Base-by-base conservation (phyloP, 345 rosid genomes). In the Anastatica hierochuntica region DNA sequence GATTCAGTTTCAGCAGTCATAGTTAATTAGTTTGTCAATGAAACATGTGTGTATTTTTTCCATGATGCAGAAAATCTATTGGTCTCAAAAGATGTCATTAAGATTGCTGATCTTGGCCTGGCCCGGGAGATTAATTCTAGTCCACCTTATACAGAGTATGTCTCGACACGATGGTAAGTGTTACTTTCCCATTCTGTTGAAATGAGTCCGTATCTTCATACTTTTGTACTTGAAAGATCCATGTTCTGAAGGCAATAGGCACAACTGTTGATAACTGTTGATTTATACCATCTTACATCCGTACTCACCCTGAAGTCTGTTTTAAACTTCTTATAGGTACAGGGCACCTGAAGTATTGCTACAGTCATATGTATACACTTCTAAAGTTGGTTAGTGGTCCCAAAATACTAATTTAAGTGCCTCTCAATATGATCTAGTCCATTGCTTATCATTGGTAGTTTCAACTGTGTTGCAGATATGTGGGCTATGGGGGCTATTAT, bases 401-500 rank as follows among this genome's bases (percentile, higher is more conserved):
- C 18, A 77, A 58, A 50, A 61, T n/a, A n/a, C n/a, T n/a, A n/a
- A n/a, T n/a, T n/a, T n/a, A n/a, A n/a, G n/a, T n/a, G n/a, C n/a
- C n/a, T 76, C 2, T 69, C 70, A 78, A 81, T 74, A 66, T 83
- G 79, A 75, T 19, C 11, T 4, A n/a, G n/a, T n/a, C n/a, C n/a
- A n/a, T n/a, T 13, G 7, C 15, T 26, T 33, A 37, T 33, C 8
- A 11, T 4, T 34, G n/a, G 13, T 24, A 34, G 8, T 33, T 7
- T 50, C 29, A 7, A 6, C 1, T 21, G 5, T 6, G 12, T 2
- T 60, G 15, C 72, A 89, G 97, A 89, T 70, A 83, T 89, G 90
- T 89, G 97, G 97, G 95, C 97, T 3, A 85, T 89, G 97, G 97
- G 97, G 53, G 97, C 97, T 31, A 89, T 89, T 15, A 85, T 89